Base-by-base conservation (phyloP, 2,329 filamentous ascomycete species). In the Thielaviopsis punctulata region DNA sequence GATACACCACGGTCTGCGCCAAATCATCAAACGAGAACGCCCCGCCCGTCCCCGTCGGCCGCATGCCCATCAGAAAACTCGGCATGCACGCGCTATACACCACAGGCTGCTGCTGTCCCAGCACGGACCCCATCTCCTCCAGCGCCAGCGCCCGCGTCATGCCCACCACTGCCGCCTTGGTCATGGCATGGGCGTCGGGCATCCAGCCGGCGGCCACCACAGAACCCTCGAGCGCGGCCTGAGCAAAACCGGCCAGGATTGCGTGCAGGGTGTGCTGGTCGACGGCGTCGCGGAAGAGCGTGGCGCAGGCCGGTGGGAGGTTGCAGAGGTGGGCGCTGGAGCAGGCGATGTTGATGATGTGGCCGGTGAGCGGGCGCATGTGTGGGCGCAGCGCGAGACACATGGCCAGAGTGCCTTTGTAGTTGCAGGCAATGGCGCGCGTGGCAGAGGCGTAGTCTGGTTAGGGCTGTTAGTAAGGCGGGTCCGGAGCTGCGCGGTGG, bases 321-420 rank as follows among this genome's bases (percentile, higher is more conserved):
- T 43, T 41, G 13, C 21, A 10, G 15, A 49, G n/a, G 12, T 22
- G 18, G 21, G 9, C 33, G n/a, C 21, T 22, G 22, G 27, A 15
- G 7, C 39, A 23, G 12, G 30, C 23, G 5, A 36, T 21, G 10
- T 41, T 22, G 13, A 51, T 51, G 9, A 51, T 51, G 19, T 51
- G 49, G 18, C 49, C 49, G 15, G 25, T 51, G 21, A 4, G 15
- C 4, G 49, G 41, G 27, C 49, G 49, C 49, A 51, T 51, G 15
- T 51, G 7, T 21, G 49, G 43, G 2, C 19, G 13, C 15, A 51
- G 33, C 4, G 41, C 25, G 15, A 15, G 19, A 25, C 49, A 33
- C 13, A 51, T 51, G 44, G 49, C 30, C 6, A 51, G 27, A 12
- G 41, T 22, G 21, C 49, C 49, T 7, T 30, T 22, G 12, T 46